Conservation (phyloP, 768 basidiomycete genomes). For the Termitomyces titanicus region DNA sequence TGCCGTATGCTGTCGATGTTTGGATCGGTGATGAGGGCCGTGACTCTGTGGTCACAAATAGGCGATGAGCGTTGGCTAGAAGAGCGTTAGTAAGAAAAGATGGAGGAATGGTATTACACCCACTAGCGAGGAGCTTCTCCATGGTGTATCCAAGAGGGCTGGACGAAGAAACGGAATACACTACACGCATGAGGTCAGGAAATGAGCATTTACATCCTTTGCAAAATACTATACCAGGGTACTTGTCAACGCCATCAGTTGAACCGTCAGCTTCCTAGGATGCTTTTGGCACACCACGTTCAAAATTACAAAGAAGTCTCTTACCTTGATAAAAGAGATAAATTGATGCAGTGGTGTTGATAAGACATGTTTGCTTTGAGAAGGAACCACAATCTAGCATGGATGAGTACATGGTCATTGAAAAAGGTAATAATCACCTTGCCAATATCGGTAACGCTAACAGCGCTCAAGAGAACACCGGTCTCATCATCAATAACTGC, state of each 20-base stretch:
- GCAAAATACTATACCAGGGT: conserved; percentile 53
- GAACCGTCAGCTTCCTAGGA: conserved; percentile 66
- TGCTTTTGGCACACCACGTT: background rate
- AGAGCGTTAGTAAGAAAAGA: conserved; percentile 2
- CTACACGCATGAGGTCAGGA: conserved; percentile 29
- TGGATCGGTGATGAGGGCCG: conserved; percentile 46
- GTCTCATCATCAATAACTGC: conserved; percentile 69
- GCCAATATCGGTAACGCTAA: conserved; percentile 82
- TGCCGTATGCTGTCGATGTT: conserved; percentile 38
- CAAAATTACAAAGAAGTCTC: background rate
- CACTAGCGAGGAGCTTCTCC: conserved; percentile 81
- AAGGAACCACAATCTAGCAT: conserved; percentile 69
- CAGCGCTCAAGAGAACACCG: conserved; percentile 64
- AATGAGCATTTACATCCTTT: background rate
- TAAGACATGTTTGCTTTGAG: conserved; percentile 75
- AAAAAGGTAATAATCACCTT: conserved; percentile 39
- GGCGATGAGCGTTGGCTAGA: conserved; percentile 72
- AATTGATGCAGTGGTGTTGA: conserved; percentile 67
- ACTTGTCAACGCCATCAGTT: conserved; percentile 75
- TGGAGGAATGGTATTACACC: conserved; percentile 22
- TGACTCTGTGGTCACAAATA: conserved; percentile 72
- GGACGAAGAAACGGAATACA: conserved; percentile 69
- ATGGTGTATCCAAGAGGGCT: conserved; percentile 67
- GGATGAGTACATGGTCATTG: background rate
- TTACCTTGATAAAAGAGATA: conserved; percentile 68